phyloP scores from a whole-genome alignment of 257 asterid genomes.

The Salvia miltiorrhiza region DNA sequence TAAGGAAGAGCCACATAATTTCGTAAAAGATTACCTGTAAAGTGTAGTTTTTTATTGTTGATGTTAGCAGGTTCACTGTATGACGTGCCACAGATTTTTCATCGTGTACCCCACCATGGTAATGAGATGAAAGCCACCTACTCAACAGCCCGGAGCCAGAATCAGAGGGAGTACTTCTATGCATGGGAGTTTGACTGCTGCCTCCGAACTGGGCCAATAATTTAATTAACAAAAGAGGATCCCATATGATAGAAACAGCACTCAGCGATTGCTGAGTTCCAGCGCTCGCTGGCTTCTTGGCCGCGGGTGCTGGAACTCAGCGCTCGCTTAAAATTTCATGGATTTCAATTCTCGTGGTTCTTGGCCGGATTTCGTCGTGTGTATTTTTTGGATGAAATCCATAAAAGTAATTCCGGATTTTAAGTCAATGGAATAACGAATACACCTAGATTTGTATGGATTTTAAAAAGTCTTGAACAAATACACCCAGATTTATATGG shows the following conservation, averaged over 20 bases:
- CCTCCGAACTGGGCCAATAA: constrained; percentile 45
- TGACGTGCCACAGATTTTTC: constrained; percentile 72
- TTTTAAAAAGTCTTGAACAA: too few relatives aligned
- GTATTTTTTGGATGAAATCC: too few relatives aligned
- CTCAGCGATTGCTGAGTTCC: too few relatives aligned
- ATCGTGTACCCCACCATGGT: constrained; percentile 80
- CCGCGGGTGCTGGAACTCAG: too few relatives aligned
- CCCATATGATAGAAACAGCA: constrained; percentile 7
- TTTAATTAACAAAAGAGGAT: constrained; percentile 25
- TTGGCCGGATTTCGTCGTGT: too few relatives aligned
- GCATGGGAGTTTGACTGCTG: constrained; percentile 37
- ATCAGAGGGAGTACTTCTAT: constrained; percentile 52
- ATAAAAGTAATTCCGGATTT: too few relatives aligned
- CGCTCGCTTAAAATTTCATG: too few relatives aligned
- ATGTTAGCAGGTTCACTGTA: constrained; percentile 76
- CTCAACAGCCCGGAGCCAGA: constrained; percentile 69
- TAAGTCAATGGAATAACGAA: too few relatives aligned
- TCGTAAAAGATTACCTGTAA: constrained; percentile 58
- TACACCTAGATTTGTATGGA: too few relatives aligned
- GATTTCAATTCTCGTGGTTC: too few relatives aligned
- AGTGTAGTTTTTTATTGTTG: constrained; percentile 81
- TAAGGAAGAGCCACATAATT: constrained; percentile 6
- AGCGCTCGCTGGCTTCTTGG: too few relatives aligned
- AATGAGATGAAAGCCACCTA: constrained; percentile 90
- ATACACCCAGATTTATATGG: too few relatives aligned